Conservation (phyloP, 768 basidiomycete genomes). For the Mycena capillaripes region DNA sequence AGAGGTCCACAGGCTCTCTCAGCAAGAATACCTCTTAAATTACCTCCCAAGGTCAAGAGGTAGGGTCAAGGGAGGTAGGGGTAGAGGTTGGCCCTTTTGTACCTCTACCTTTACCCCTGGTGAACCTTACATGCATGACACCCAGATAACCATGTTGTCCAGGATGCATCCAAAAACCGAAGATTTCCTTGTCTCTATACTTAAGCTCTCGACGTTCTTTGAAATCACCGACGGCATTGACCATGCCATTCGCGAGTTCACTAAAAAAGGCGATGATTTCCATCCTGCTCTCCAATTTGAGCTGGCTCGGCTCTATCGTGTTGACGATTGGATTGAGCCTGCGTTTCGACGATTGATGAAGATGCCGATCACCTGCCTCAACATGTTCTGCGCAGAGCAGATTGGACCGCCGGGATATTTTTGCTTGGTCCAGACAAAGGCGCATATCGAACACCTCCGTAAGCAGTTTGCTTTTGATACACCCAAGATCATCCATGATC, state of each 20-base stretch:
- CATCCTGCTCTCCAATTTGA: constrained; percentile 5
- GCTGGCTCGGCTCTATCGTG: background rate
- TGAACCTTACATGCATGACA: no score
- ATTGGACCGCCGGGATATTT: background rate
- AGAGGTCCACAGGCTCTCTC: no score
- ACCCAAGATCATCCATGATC: background rate
- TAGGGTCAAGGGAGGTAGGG: no score
- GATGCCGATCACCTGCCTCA: background rate
- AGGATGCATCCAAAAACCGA: constrained; percentile 7
- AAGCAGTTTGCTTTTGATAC: background rate
- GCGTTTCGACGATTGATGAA: background rate
- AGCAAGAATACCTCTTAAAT: no score
- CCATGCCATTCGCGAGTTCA: background rate
- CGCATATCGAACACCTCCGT: background rate
- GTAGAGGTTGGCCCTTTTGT: no score
- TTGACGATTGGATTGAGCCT: constrained; percentile 2
- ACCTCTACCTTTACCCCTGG: no score
- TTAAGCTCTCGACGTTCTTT: constrained; percentile 6
- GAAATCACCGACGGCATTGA: background rate
- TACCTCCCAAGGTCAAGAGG: no score
- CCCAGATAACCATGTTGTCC: background rate
- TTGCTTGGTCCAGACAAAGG: background rate
- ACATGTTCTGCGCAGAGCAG: background rate
- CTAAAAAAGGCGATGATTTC: background rate
- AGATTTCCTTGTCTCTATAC: background rate